Evolutionary conservation across 2,329 filamentous ascomycete species (phyloP).

Genomic region (Fusarium verticillioides): DNA sequence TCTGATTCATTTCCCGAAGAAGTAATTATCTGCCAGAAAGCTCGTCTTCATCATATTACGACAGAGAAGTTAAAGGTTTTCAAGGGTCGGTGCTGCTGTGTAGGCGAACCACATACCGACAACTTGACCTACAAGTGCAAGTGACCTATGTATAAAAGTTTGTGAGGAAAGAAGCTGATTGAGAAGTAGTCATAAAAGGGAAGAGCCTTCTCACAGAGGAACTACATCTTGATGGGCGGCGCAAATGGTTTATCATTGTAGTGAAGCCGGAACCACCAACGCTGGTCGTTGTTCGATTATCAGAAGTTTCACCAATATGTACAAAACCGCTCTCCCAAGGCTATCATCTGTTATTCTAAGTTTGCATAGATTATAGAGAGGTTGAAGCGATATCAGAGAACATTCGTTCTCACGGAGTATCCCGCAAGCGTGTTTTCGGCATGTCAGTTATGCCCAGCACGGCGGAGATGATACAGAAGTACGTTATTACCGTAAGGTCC

Average conservation of each 20-base stretch:
- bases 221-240: fast-evolving
- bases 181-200: fast-evolving
- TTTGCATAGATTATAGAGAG: fast-evolving
- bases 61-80: fast-evolving
- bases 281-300: not conserved
- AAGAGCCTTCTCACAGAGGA: not conserved
- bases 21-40: fast-evolving
- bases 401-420: fast-evolving
- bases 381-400: fast-evolving
- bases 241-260: not conserved
- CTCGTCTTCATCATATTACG: fast-evolving
- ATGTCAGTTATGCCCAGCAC: fast-evolving
- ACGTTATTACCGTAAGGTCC: fast-evolving
- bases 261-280: fast-evolving
- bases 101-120: fast-evolving
- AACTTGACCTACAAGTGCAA: not conserved
- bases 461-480: not conserved
- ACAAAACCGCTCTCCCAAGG: fast-evolving
- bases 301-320: not conserved
- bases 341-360: fast-evolving
- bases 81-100: not conserved
- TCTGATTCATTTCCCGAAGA: fast-evolving
- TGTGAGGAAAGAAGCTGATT: fast-evolving
- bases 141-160: fast-evolving
- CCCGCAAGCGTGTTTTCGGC: fast-evolving